Percentiles rank a stretch among this genome's conserved stretches.
Conservation (phyloP, 179 eudicot genomes). For the Drosera spatulata region DNA sequence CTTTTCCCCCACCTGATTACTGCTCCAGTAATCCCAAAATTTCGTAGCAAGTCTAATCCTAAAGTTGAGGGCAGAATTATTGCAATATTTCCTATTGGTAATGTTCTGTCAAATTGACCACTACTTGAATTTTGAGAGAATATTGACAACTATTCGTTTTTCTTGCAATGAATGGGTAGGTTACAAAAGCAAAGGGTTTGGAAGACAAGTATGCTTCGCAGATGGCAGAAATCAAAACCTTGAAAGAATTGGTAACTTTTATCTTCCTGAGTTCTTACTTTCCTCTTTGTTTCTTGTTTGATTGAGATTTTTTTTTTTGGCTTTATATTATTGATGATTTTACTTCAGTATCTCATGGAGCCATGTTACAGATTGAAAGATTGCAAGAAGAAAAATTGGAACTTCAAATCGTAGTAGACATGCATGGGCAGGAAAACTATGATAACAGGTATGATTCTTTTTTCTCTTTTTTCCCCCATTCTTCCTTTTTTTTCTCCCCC, state of each 20-base stretch:
- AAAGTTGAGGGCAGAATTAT: no score
- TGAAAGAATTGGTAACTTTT: slow-evolving; percentile 56
- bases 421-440: slow-evolving; percentile 70
- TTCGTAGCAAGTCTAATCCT: no score
- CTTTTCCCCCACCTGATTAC: no score
- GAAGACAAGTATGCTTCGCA: slow-evolving; percentile 61
- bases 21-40: no score
- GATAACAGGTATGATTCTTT: slow-evolving; percentile 50
- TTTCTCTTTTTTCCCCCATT: background rate
- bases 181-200: slow-evolving; percentile 48
- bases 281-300: slow-evolving; percentile 2
- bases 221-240: slow-evolving; percentile 46
- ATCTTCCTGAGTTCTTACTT: background rate
- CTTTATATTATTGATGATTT: background rate
- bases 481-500: no score
- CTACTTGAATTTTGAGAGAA: no score
- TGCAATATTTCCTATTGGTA: no score
- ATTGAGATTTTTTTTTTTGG: background rate
- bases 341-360: slow-evolving; percentile 4
- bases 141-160: slow-evolving; percentile 5
- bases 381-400: slow-evolving; percentile 68
- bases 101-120: no score
- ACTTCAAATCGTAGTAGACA: slow-evolving; percentile 57
- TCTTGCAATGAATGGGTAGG: slow-evolving; percentile 32
- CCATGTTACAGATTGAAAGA: slow-evolving; percentile 58